Percentiles rank a stretch among this genome's conserved stretches.
Conservation (phyloP, 371 early-diverging fungal genomes). For the Rhizopus microsporus region DNA sequence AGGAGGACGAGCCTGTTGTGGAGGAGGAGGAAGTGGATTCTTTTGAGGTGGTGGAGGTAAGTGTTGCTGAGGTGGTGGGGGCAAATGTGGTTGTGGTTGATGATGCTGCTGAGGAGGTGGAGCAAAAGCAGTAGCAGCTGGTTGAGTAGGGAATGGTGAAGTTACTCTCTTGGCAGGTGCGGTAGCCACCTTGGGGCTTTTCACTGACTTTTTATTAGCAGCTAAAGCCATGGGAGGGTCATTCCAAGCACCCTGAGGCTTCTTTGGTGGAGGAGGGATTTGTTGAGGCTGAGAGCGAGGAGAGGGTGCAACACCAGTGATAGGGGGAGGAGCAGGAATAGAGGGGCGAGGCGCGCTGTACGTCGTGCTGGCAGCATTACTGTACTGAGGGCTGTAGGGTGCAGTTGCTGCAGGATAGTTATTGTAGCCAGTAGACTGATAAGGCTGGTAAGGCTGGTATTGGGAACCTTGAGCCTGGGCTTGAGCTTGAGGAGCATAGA, state of each 20-base stretch:
- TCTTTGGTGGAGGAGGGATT: constrained; percentile 36
- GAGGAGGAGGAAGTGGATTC: constrained; percentile 22
- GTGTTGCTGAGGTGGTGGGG: constrained; percentile 16
- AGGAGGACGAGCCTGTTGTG: constrained; percentile 17
- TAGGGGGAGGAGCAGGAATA: constrained; percentile 38
- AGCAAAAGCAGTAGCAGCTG: constrained; percentile 38
- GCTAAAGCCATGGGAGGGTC: constrained; percentile 53
- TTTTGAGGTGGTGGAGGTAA: constrained; percentile 26
- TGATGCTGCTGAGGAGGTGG: constrained; percentile 22
- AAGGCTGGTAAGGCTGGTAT: constrained; percentile 9
- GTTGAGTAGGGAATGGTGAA: constrained; percentile 52
- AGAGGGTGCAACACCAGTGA: constrained; percentile 20
- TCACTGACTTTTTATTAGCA: constrained; percentile 19
- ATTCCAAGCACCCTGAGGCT: constrained; percentile 55
- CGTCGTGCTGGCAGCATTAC: not conserved
- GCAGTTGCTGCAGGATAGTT: constrained; percentile 1
- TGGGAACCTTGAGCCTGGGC: constrained; percentile 16
- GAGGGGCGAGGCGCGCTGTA: constrained; percentile 17
- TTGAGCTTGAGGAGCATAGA: not conserved
- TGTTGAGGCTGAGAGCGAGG: constrained; percentile 21
- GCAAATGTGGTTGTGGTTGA: constrained; percentile 6
- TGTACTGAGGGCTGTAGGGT: constrained; percentile 5
- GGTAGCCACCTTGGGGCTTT: constrained; percentile 29
- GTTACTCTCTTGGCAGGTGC: constrained; percentile 39
- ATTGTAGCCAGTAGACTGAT: constrained; percentile 7